These are phyloP conservation scores for Cyamopsis tetragonoloba DNA, from an alignment of 306 rosid species.

Conservation along the genomic window DNA sequence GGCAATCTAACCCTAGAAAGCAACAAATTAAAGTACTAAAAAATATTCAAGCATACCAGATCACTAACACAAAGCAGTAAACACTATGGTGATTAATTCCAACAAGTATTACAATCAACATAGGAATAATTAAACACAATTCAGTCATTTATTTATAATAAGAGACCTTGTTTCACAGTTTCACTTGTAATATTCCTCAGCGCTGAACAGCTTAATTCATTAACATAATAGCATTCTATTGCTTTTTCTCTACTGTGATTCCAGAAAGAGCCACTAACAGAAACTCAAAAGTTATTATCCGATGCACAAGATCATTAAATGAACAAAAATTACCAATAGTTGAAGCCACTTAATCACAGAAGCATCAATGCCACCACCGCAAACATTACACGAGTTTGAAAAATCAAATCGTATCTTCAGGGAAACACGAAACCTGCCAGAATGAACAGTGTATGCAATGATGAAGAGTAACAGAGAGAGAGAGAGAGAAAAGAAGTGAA, in stretches of 20 bases:
- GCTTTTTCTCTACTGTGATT: background rate
- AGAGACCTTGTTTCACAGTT: background rate
- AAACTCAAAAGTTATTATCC: background rate
- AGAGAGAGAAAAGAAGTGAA: background rate
- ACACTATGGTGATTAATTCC: background rate
- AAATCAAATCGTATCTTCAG: background rate
- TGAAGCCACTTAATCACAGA: background rate
- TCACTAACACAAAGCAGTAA: background rate
- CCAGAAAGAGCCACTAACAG: background rate
- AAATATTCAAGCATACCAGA: background rate
- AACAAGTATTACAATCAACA: constrained; percentile 1
- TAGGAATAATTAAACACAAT: background rate
- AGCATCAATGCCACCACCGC: background rate
- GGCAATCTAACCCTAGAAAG: background rate
- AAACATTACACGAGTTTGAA: background rate
- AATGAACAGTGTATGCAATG: background rate
- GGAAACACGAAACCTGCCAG: background rate
- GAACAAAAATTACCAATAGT: background rate
- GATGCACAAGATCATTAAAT: background rate
- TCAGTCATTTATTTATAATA: background rate
- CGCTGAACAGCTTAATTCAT: background rate
- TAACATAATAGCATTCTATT: background rate
- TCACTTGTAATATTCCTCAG: background rate
- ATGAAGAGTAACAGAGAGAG: background rate
- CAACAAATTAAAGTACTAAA: background rate